Conservation (phyloP, 805 yeast genomes). For the Kregervanrija pseudodelftensis region DNA sequence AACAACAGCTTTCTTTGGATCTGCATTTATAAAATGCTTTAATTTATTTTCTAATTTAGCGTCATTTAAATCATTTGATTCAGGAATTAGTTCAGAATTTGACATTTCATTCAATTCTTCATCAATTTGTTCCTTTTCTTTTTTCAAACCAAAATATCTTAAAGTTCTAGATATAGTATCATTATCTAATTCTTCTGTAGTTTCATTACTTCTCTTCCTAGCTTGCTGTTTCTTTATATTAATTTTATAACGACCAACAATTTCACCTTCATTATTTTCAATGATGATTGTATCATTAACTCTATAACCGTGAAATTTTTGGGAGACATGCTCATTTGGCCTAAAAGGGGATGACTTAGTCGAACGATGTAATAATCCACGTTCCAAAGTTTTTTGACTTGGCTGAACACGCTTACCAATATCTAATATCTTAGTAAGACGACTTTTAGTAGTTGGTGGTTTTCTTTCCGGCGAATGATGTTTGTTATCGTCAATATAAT, state of each 20-base stretch:
- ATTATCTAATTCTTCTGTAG: slow-evolving; percentile 1
- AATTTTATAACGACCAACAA: slow-evolving; percentile 73
- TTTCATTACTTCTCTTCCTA: slow-evolving; percentile 5
- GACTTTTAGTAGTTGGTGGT: not conserved
- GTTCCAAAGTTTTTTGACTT: slow-evolving; percentile 5
- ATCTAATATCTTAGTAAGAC: slow-evolving; percentile 2
- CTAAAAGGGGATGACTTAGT: not conserved
- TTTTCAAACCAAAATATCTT: slow-evolving; percentile 21
- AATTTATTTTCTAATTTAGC: slow-evolving; percentile 20
- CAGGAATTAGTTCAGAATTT: slow-evolving; percentile 18
- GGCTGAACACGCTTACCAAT: slow-evolving; percentile 7
- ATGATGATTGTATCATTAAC: slow-evolving; percentile 71
- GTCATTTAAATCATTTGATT: slow-evolving; percentile 7
- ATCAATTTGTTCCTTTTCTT: slow-evolving; percentile 13
- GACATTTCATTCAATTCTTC: slow-evolving; percentile 15
- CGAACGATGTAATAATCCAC: slow-evolving; percentile 1
- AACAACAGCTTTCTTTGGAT: slow-evolving; percentile 16
- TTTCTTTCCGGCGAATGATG: not conserved
- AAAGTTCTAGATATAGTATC: slow-evolving; percentile 15
- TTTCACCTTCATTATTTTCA: slow-evolving; percentile 89
- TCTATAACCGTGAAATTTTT: slow-evolving; percentile 61
- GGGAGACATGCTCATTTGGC: slow-evolving; percentile 6
- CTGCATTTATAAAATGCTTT: slow-evolving; percentile 19
- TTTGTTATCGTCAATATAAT: not conserved
- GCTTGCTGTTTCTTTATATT: slow-evolving; percentile 33